Evolutionary conservation across 179 eudicot genomes (phyloP), one percentile per base, ranked within the genome.

Genomic region (Drosera spatulata): DNA sequence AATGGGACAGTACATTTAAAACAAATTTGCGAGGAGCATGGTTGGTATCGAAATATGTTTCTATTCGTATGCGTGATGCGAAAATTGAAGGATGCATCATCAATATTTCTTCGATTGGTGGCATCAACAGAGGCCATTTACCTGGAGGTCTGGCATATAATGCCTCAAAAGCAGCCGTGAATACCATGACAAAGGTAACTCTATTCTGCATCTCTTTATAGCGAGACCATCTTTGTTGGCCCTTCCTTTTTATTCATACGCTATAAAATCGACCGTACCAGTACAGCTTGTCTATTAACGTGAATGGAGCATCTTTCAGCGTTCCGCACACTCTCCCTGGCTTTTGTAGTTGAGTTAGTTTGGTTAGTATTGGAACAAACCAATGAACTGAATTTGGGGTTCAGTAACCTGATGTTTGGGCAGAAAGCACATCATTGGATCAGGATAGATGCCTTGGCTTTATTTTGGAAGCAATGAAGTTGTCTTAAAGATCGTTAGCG

Each of bases 11-110:
- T 10, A 60, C 61, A 49, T 1, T 66, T 6, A 66, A 55, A 46
- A 71, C 71, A 7, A 71, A 71, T 59, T 7, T 62, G 10, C 66
- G 50, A 3, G 75, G 75, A 44, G 7, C 67, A 43, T 71, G 75
- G 71, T 48, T 71, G 71, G 75, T 71, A 22, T 42, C 75, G 10
- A 71, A 71, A 63, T 47, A 62, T 53, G 71, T 71, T 39, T 51
- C 67, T 22, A 13, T 40, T 5, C 56, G 14, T 2, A 71, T 71
- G 75, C 67, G 71, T 51, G 56, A 62, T 57, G 60, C 67, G 3
- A 59, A 53, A 9, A 52, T 6, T 11, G 68, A 64, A 2, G 75
- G 75, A 44, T 66, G 63, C 2, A 49, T 66, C 43, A 71, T 71
- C 50, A 66, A 62, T 57, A 66, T 71, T 6, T 62, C 75, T 7